Evolutionary conservation across 228 moss, liverwort and hornwort species (phyloP).

Genomic region (Sphagnum magellanicum): DNA sequence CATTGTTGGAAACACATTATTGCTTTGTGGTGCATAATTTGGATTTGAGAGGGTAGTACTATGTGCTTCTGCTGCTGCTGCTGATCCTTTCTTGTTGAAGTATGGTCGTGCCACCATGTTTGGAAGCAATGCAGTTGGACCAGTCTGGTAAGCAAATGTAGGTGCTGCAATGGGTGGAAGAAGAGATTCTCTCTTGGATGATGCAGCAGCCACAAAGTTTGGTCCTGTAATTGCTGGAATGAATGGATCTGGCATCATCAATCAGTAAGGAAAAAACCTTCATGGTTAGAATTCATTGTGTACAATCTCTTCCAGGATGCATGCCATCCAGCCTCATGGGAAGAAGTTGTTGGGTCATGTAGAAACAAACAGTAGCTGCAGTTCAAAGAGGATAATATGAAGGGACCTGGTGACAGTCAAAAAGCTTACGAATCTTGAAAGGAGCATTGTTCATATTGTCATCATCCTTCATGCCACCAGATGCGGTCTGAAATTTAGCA

Average conservation of each 20-base stretch:
- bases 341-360: too few species aligned
- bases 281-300: background rate
- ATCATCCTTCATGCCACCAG: background rate
- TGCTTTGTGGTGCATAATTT: too few species aligned
- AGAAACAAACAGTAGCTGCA: too few species aligned
- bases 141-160: conserved; percentile 7
- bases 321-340: too few species aligned
- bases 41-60: too few species aligned
- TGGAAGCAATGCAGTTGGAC: conserved; percentile 3
- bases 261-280: background rate
- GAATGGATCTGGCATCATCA: conserved; percentile 21
- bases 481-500: background rate
- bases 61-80: background rate
- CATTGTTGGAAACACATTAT: background rate
- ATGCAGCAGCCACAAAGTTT: conserved; percentile 5
- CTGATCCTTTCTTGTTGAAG: conserved; percentile 1
- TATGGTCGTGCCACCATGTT: conserved; percentile 2
- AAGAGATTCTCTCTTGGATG: background rate
- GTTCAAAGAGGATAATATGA: background rate
- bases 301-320: too few species aligned
- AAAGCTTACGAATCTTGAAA: conserved; percentile 19
- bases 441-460: conserved; percentile 14
- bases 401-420: background rate
- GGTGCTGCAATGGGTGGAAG: conserved; percentile 10
- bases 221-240: conserved; percentile 25